phyloP scores from a whole-genome alignment of 2,329 filamentous ascomycete genomes.

The Paraconiothyrium sp. region DNA sequence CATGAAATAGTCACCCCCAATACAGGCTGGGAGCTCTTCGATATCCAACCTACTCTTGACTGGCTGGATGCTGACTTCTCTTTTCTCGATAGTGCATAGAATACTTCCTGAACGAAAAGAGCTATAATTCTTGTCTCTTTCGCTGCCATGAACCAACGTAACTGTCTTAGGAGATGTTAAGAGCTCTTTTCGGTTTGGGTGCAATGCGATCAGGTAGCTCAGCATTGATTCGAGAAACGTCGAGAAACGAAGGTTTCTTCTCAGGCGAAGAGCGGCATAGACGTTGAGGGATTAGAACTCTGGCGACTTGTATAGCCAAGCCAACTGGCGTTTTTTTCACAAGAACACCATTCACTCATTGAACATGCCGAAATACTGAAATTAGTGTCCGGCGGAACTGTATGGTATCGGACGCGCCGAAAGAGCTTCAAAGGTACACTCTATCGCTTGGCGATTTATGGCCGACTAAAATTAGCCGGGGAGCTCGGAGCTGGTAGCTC shows the following conservation, averaged over 20 bases:
- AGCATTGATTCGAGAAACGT: not conserved
- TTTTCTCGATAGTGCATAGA: conserved; percentile 17
- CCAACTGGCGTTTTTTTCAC: not conserved
- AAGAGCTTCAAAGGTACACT: not conserved
- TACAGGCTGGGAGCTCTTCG: conserved; percentile 29
- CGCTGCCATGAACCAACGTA: not conserved
- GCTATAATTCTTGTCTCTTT: too few relatives aligned
- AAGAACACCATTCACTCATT: not conserved
- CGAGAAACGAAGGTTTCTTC: not conserved
- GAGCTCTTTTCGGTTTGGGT: not conserved
- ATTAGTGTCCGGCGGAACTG: not conserved
- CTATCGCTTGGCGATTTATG: conserved; percentile 14
- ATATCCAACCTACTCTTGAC: conserved; percentile 32
- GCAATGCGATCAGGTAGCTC: not conserved
- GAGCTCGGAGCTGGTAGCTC: not conserved
- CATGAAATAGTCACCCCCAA: conserved; percentile 5
- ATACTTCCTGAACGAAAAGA: too few relatives aligned
- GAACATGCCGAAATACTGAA: not conserved
- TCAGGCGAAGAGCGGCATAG: not conserved
- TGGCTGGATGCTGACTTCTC: conserved; percentile 35
- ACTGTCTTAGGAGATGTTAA: not conserved
- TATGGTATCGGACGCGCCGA: not conserved
- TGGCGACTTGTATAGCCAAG: not conserved
- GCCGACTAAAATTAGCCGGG: conserved; percentile 26
- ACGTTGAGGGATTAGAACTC: not conserved